Conservation (phyloP, 208 protist genomes). For the Plasmodiophora brassicae region DNA sequence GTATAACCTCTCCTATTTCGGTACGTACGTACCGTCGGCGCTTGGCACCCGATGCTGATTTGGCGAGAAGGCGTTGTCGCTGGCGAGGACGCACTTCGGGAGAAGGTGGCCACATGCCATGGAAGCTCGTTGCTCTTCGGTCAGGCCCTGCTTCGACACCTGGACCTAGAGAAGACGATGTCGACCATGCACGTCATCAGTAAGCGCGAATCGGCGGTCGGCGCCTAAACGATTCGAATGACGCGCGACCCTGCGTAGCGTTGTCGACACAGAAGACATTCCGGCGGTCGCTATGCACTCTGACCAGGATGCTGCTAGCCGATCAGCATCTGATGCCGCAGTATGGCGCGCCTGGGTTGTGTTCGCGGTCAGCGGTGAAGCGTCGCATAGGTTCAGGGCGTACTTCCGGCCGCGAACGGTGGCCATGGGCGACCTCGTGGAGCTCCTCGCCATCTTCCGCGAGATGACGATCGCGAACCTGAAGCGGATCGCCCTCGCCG, state of each 20-base stretch:
- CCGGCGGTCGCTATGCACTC: background rate
- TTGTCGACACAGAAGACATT: background rate
- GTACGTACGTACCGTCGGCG: background rate
- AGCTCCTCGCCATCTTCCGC: background rate
- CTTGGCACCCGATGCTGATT: background rate
- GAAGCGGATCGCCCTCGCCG: background rate
- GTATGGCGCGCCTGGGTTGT: background rate
- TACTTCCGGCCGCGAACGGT: background rate
- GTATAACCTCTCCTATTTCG: background rate
- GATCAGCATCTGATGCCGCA: background rate
- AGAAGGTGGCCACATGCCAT: background rate
- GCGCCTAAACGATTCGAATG: background rate
- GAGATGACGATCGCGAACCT: background rate
- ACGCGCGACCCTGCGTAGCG: background rate
- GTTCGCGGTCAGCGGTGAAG: background rate
- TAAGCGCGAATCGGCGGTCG: background rate
- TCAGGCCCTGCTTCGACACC: background rate
- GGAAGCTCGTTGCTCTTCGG: background rate
- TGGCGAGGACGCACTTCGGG: background rate
- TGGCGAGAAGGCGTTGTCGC: background rate
- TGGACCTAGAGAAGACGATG: background rate
- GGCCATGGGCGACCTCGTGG: background rate
- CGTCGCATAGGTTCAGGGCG: background rate
- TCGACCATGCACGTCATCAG: background rate
- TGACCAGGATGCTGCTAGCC: background rate